phyloP scores from a whole-genome alignment of 1,284 basidiomycete genomes.

The Cystobasidium slooffiae region DNA sequence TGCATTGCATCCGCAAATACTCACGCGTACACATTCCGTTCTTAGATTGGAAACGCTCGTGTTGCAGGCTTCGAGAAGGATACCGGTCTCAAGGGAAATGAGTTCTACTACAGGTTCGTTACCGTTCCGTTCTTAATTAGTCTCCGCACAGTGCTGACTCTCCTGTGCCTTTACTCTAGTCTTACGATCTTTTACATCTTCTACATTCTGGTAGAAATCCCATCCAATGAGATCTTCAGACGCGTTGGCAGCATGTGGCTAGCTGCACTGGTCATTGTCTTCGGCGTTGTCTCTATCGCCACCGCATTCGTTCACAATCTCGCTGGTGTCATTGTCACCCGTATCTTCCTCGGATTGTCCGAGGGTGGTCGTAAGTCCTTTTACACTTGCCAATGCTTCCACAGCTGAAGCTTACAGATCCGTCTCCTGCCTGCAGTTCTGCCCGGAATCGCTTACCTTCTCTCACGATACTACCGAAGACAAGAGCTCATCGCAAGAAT shows the following conservation, averaged over 20 bases:
- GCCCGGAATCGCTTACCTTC: slow-evolving; percentile 54
- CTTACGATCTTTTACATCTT: slow-evolving; percentile 45
- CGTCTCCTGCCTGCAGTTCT: slow-evolving; percentile 54
- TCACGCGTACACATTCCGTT: neutral
- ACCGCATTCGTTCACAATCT: slow-evolving; percentile 56
- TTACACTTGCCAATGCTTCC: neutral
- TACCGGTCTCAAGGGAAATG: slow-evolving; percentile 18
- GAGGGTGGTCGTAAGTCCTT: slow-evolving; percentile 25
- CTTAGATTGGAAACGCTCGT: slow-evolving; percentile 31
- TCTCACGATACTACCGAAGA: slow-evolving; percentile 50
- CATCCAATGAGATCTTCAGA: slow-evolving; percentile 52
- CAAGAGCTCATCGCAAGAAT: slow-evolving; percentile 50
- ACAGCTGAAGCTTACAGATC: neutral
- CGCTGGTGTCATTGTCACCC: slow-evolving; percentile 54
- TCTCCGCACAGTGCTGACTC: neutral
- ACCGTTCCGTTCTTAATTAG: too few relatives aligned
- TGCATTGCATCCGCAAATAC: neutral
- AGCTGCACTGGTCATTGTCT: slow-evolving; percentile 45
- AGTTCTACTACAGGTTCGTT: slow-evolving; percentile 19
- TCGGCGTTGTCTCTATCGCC: slow-evolving; percentile 48
- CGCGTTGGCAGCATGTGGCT: slow-evolving; percentile 48
- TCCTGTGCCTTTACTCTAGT: neutral
- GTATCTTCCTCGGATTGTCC: slow-evolving; percentile 47
- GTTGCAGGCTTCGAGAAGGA: slow-evolving; percentile 37
- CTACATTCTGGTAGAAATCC: slow-evolving; percentile 52